A percentile compares a stretch with the other conserved stretches of the same genome.
Conservation (phyloP, 352 stramenopile species). For the Phytophthora palmivora region DNA sequence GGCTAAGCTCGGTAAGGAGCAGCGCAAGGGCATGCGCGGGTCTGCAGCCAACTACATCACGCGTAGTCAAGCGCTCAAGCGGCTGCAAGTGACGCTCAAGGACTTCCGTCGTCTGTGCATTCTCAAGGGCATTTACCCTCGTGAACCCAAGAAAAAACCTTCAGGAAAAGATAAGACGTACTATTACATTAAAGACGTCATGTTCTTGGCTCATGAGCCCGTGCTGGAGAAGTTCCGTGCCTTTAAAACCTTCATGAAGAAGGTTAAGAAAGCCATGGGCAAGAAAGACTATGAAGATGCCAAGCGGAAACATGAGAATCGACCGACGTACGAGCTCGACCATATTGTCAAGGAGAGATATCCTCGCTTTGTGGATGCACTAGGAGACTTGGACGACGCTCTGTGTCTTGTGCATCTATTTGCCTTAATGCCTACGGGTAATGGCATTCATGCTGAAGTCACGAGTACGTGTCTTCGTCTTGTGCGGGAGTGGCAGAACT, state of each 20-base stretch:
- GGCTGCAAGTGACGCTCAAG: constrained; percentile 96
- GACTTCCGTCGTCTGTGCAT: constrained; percentile 99
- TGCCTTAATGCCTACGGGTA: constrained; percentile 93
- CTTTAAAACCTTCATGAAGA: constrained; percentile 99
- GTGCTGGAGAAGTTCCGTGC: constrained; percentile 98
- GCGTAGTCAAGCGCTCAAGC: constrained; percentile 94
- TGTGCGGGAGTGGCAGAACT: constrained; percentile 96
- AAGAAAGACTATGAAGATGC: constrained; percentile 87
- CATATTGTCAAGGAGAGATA: constrained; percentile 99
- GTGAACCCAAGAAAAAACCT: constrained; percentile 95
- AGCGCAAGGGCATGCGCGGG: constrained; percentile 83
- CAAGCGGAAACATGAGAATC: constrained; percentile 85
- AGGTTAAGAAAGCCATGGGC: constrained; percentile 89
- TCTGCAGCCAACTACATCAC: constrained; percentile 96
- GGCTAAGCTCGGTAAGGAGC: constrained; percentile 88
- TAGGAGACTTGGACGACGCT: constrained; percentile 98
- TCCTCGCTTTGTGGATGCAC: constrained; percentile 96
- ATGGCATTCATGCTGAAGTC: constrained; percentile 86
- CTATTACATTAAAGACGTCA: constrained; percentile 99
- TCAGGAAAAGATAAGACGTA: constrained; percentile 98
- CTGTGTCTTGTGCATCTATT: constrained; percentile 98
- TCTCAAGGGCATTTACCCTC: constrained; percentile 99
- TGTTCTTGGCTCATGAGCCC: constrained; percentile 97
- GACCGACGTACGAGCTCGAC: constrained; percentile 96
- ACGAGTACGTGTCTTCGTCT: constrained; percentile 94